A percentile compares a stretch with the other conserved stretches of the same genome.
These are phyloP conservation scores for Anethum foeniculum DNA, from an alignment of 140 eudicot species.

Conservation along the genomic window DNA sequence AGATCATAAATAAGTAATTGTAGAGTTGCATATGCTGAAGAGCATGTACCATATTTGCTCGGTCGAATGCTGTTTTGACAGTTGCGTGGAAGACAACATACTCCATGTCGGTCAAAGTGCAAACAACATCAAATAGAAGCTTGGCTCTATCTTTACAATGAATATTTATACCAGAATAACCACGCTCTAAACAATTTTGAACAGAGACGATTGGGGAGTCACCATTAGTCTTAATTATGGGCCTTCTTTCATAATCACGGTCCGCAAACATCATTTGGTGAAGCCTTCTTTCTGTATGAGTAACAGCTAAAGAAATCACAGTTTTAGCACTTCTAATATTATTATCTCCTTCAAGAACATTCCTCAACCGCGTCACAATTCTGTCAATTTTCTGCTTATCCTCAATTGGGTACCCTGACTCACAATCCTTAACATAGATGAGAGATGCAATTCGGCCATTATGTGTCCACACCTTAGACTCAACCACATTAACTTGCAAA, in stretches of 20 bases:
- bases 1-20: neutral
- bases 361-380: constrained; percentile 53
- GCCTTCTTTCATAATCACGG: constrained; percentile 64
- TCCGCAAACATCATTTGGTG: constrained; percentile 94
- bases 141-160: constrained; percentile 74
- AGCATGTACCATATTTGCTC: constrained; percentile 53
- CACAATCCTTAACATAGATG: constrained; percentile 64
- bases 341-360: constrained; percentile 82
- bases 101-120: constrained; percentile 81
- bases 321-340: constrained; percentile 80
- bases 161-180: constrained; percentile 68
- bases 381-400: constrained; percentile 45
- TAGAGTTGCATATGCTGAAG: neutral
- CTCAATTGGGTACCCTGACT: constrained; percentile 55
- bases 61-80: constrained; percentile 39
- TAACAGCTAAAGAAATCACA: constrained; percentile 49
- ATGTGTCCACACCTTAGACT: constrained; percentile 87
- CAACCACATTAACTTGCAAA: constrained; percentile 63
- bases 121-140: constrained; percentile 81
- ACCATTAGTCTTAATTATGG: constrained; percentile 25
- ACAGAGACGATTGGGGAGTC: constrained; percentile 54
- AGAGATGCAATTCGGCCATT: constrained; percentile 83
- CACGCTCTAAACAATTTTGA: constrained; percentile 64
- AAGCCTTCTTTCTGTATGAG: constrained; percentile 90
- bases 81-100: constrained; percentile 87